Evolutionary conservation across 83 land plant species (phyloP).

Genomic region (Larix sibirica): DNA sequence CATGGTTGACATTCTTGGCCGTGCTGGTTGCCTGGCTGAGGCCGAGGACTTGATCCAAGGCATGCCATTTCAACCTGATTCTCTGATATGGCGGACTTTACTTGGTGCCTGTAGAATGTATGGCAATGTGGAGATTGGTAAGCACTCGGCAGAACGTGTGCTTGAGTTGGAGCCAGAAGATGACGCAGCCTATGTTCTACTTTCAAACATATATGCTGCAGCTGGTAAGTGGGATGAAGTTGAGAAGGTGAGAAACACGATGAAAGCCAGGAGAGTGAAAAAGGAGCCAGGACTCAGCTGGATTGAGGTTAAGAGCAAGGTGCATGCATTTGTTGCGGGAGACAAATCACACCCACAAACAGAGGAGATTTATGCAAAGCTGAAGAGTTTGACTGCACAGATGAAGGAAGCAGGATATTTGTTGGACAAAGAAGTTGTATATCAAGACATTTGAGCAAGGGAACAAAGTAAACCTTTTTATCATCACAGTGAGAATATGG

Average conservation of each 20-base stretch:
- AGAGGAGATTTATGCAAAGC: not conserved
- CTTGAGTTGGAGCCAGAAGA: constrained; percentile 16
- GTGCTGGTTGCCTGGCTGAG: constrained; percentile 21
- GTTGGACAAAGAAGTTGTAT: too few species aligned
- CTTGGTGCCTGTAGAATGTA: constrained; percentile 28
- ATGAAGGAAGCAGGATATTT: too few species aligned
- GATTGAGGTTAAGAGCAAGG: constrained; percentile 23
- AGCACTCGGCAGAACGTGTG: constrained; percentile 15
- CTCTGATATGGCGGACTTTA: constrained; percentile 27
- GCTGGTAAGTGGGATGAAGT: constrained; percentile 36
- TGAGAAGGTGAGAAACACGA: constrained; percentile 13
- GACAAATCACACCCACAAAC: constrained; percentile 9
- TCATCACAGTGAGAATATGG: too few species aligned
- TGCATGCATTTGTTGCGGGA: not conserved
- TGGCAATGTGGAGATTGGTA: constrained; percentile 27
- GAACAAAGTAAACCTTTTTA: too few species aligned
- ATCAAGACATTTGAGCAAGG: too few species aligned
- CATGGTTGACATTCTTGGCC: constrained; percentile 28
- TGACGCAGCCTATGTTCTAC: constrained; percentile 20
- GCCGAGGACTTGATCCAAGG: constrained; percentile 29
- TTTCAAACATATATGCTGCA: constrained; percentile 26
- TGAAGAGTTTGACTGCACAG: not conserved
- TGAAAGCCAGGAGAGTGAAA: constrained; percentile 18
- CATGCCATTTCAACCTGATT: constrained; percentile 30
- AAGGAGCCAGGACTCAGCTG: constrained; percentile 30